Evolutionary conservation across 371 early-diverging fungal species (phyloP), one percentile per base, ranked within the genome.

Genomic region (Mucor racemosus): DNA sequence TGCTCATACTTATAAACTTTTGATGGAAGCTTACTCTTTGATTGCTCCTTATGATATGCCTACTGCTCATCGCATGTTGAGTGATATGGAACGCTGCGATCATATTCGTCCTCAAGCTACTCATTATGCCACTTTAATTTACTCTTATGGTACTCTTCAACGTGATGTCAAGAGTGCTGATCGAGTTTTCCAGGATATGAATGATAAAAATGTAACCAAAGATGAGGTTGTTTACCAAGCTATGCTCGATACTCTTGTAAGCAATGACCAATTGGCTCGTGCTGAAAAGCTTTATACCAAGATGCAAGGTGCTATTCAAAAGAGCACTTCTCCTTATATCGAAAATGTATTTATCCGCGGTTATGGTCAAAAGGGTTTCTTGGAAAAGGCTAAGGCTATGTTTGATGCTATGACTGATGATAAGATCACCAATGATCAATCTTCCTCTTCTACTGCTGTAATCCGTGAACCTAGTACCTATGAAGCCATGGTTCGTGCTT

Each of bases 291-390:
- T 86, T 21, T 34, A 61, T 15, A 50, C 61, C 13, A 64, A 67
- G 5, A 79, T 79, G 77, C 60, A 74, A 64, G 21, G 9, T 10
- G 65, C 46, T 36, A 64, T 67, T 33, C 54, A 54, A 40, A 65
- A 75, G 77, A 58, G 87, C 70, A 72, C 80, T 0, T 86, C 82
- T 9, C 78, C 88, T 1, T 87, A 89, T 58, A 89, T 89, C 56
- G 88, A 89, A 67, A 89, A 89, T 57, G 71, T 86, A 26, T 80
- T 89, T 70, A 87, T 89, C 65, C 85, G 85, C 17, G 88, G 87
- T 0, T 87, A 83, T 70, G 89, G 88, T 7, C 74, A 77, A 58
- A 75, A 71, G 4, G 75, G 81, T 1, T 69, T 76, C 1, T 54
- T 86, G 53, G 72, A 68, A 35, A 77, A 82, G 21, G 88, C 88